Evolutionary conservation across 1,284 basidiomycete genomes (phyloP), one percentile per base, ranked within the genome.

Genomic region (Cryptococcus sp.): DNA sequence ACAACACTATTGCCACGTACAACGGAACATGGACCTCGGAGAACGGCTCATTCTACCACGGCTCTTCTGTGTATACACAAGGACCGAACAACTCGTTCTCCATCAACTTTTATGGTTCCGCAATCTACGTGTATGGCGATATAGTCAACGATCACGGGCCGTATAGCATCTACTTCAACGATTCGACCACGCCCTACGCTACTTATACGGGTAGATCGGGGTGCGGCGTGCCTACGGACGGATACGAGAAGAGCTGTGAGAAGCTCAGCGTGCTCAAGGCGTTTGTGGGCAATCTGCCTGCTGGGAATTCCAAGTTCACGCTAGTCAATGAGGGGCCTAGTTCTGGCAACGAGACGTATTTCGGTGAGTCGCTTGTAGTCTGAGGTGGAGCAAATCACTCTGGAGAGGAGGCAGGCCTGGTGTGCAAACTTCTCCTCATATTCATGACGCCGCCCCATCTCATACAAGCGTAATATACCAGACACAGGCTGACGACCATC

Each of bases 101-200:
- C 1, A 67, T 78, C 61, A 62, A 67, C 55, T 77, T 79, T 54
- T 51, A 55, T 2, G 75, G 73, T 16, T 78, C 78, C 3, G 78
- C 76, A 1, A 54, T 80, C 1, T 79, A 72, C 64, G 55, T 80
- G 46, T 79, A 74, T 62, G 79, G 79, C 20, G 79, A 80, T 57
- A 74, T 78, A 57, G 77, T 78, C 45, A 76, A 79, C 59, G 79
- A 80, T 57, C 78, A 80, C 63, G 78, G 78, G 26, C 50, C 51
- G 41, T 80, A 72, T 63, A 62, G 72, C 1, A 65, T 77, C 39
- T 73, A 66, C 53, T 50, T 79, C 55, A 76, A 80, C 63, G 69
- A 63, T 39, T 59, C 62, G 5, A 51, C 51, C 20, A 67, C 63
- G 1, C 51, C 60, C 0, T 59, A 61, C 11, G 69, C 63, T 0